phyloP scores from a whole-genome alignment of 306 rosid species.

The Glycine tomentella region DNA sequence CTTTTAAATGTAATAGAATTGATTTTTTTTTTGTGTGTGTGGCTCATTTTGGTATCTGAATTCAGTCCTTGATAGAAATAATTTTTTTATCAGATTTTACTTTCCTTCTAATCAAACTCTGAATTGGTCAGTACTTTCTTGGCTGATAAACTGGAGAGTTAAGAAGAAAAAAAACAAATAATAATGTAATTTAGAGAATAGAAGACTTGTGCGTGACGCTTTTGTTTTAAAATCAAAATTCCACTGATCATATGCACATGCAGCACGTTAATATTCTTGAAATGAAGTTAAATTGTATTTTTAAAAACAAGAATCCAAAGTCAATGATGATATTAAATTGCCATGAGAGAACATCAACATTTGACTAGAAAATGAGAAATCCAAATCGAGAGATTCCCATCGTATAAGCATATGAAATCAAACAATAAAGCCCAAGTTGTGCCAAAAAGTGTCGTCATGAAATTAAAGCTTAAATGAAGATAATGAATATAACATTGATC shows the following conservation, averaged over 20 bases:
- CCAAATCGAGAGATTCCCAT: not conserved
- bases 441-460: no score
- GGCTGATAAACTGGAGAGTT: no score
- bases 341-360: not conserved
- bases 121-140: no score
- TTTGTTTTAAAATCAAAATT: no score
- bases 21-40: no score
- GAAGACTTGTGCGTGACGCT: not conserved
- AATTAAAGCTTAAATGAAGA: no score
- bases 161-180: no score
- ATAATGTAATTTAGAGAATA: not conserved
- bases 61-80: no score
- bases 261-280: not conserved
- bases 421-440: not conserved
- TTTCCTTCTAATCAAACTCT: no score
- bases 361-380: not conserved
- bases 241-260: not conserved
- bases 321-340: not conserved
- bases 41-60: not conserved
- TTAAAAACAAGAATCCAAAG: not conserved
- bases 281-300: not conserved
- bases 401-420: not conserved
- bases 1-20: no score
- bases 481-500: no score
- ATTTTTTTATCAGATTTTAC: no score